A percentile compares a stretch with the other conserved stretches of the same genome.
Conservation (phyloP, 2,329 filamentous ascomycete genomes). For the Colletotrichum nymphaeae region DNA sequence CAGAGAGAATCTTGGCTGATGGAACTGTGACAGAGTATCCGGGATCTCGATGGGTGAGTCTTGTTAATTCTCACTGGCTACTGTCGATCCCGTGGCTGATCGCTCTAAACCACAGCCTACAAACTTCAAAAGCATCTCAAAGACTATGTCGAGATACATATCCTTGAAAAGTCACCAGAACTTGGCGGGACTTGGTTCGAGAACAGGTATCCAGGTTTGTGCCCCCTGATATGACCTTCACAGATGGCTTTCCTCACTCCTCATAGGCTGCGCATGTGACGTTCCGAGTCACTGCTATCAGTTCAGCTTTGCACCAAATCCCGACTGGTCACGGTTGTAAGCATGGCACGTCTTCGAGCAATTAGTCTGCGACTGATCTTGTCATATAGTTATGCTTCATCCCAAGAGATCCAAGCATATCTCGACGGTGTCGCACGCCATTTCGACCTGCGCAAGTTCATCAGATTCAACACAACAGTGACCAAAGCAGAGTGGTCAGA, state of each 20-base stretch:
- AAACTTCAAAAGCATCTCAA: constrained; percentile 37
- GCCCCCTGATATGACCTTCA: neutral
- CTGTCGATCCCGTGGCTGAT: neutral
- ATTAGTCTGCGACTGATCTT: neutral
- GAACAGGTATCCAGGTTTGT: constrained; percentile 44
- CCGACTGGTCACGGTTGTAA: constrained; percentile 50
- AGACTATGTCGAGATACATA: constrained; percentile 37
- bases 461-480: constrained; percentile 36
- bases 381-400: constrained; percentile 46
- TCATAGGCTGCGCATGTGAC: constrained; percentile 50
- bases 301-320: constrained; percentile 54
- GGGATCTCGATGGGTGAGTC: neutral
- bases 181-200: constrained; percentile 59
- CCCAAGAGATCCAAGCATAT: constrained; percentile 51
- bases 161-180: constrained; percentile 58
- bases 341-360: neutral
- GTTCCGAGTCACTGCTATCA: constrained; percentile 56
- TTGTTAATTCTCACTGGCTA: neutral
- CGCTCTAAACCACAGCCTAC: constrained; percentile 29
- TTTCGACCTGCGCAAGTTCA: constrained; percentile 47
- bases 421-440: constrained; percentile 51
- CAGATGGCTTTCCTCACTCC: neutral
- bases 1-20: neutral
- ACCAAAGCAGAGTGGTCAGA: constrained; percentile 49
- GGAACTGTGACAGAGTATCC: neutral